These are phyloP conservation scores for Nymphaea colorata DNA, from an alignment of 164 flowering plant genomes.

Conservation along the genomic window DNA sequence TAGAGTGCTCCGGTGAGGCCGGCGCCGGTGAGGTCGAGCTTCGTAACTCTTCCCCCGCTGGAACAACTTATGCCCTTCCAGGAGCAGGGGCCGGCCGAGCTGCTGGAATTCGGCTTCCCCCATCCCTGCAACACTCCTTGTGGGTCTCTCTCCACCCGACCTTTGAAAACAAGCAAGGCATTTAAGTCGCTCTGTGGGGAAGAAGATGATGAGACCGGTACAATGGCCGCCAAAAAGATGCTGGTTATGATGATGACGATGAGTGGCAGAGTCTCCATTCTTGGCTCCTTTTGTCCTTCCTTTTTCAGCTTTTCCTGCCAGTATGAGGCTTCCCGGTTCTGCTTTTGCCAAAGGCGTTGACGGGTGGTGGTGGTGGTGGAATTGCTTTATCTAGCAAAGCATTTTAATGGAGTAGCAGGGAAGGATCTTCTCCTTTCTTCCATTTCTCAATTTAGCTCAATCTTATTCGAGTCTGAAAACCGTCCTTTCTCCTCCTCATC, in stretches of 20 bases:
- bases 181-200: conserved; percentile 12
- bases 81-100: conserved; percentile 22
- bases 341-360: no score
- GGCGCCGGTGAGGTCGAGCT: conserved; percentile 35
- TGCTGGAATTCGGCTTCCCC: conserved; percentile 8
- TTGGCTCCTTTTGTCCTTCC: not conserved
- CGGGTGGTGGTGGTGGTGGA: no score
- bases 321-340: no score
- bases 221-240: not conserved
- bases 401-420: no score
- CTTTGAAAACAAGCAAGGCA: conserved; percentile 26
- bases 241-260: not conserved
- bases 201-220: not conserved
- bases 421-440: no score
- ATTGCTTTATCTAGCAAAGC: no score
- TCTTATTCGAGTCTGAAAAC: no score
- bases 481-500: no score
- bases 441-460: no score
- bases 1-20: conserved; percentile 37
- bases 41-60: conserved; percentile 18
- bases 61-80: conserved; percentile 64
- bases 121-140: conserved; percentile 25
- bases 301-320: no score
- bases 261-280: not conserved
- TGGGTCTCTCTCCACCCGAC: conserved; percentile 31